phyloP scores from a whole-genome alignment of 306 rosid species.

The Glycyrrhiza uralensis region DNA sequence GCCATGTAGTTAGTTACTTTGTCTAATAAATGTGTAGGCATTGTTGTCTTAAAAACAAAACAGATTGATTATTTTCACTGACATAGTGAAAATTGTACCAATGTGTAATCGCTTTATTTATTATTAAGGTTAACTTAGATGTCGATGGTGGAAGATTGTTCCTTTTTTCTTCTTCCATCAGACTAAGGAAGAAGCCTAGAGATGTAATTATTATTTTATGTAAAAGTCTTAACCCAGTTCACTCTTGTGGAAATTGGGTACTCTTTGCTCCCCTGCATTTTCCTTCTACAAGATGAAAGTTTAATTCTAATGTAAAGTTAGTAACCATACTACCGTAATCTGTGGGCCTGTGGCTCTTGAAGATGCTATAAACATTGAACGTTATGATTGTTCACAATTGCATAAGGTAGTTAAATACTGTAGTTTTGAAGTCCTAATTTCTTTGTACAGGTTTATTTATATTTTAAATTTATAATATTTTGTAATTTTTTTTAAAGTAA shows the following conservation, averaged over 20 bases:
- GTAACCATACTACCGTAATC: conserved; percentile 21
- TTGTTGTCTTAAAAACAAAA: conserved; percentile 22
- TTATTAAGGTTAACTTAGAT: conserved; percentile 36
- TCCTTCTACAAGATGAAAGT: background rate
- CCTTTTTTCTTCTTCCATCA: conserved; percentile 22
- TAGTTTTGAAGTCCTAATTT: background rate
- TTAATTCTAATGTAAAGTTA: too few species aligned
- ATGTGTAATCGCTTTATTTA: conserved; percentile 25
- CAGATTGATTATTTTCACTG: conserved; percentile 28
- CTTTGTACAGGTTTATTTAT: background rate
- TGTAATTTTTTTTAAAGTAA: too few species aligned
- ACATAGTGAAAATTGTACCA: conserved; percentile 37
- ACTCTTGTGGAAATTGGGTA: conserved; percentile 27
- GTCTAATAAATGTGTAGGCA: conserved; percentile 24
- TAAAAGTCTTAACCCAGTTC: conserved; percentile 26
- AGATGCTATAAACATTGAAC: background rate
- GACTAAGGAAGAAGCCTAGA: conserved; percentile 16
- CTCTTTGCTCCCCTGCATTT: background rate
- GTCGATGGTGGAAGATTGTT: conserved; percentile 26
- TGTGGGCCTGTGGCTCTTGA: conserved; percentile 23
- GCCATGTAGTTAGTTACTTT: background rate
- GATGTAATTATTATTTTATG: conserved; percentile 43
- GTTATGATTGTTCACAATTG: background rate
- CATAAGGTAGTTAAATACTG: background rate
- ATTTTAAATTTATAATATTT: too few species aligned